phyloP scores from a whole-genome alignment of 768 basidiomycete species.

The Suillus lakei region DNA sequence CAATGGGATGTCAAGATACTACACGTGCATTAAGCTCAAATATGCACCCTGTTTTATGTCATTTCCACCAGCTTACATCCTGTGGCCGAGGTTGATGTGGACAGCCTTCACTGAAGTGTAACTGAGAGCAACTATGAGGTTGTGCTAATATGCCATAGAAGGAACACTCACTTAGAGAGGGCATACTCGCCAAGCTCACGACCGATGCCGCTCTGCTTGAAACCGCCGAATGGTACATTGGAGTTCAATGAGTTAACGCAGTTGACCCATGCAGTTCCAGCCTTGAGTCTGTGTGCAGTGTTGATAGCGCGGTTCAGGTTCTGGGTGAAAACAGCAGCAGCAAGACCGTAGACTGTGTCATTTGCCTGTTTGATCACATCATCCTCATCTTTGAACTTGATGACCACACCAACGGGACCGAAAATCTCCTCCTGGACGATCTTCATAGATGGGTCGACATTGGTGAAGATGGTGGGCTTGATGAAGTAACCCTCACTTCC shows the following conservation, averaged over 20 bases:
- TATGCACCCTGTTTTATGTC: neutral
- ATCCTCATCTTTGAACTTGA: conserved; percentile 74
- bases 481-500: conserved; percentile 74
- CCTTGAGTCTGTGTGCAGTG: conserved; percentile 75
- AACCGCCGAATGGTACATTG: conserved; percentile 81
- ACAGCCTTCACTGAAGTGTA: conserved; percentile 66
- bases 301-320: conserved; percentile 76
- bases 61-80: conserved; percentile 17
- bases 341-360: conserved; percentile 86
- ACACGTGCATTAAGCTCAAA: neutral
- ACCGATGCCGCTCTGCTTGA: conserved; percentile 83
- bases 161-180: conserved; percentile 43
- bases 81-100: conserved; percentile 55
- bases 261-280: conserved; percentile 79
- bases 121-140: conserved; percentile 29
- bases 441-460: conserved; percentile 70
- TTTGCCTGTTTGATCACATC: conserved; percentile 80
- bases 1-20: neutral
- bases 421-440: conserved; percentile 82
- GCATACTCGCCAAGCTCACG: conserved; percentile 84
- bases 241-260: conserved; percentile 33
- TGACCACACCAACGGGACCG: conserved; percentile 77
- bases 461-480: conserved; percentile 74
- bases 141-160: neutral
- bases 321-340: conserved; percentile 84